These are phyloP conservation scores for Podospora australis DNA, from an alignment of 495 filamentous ascomycete genomes.

Conservation along the genomic window DNA sequence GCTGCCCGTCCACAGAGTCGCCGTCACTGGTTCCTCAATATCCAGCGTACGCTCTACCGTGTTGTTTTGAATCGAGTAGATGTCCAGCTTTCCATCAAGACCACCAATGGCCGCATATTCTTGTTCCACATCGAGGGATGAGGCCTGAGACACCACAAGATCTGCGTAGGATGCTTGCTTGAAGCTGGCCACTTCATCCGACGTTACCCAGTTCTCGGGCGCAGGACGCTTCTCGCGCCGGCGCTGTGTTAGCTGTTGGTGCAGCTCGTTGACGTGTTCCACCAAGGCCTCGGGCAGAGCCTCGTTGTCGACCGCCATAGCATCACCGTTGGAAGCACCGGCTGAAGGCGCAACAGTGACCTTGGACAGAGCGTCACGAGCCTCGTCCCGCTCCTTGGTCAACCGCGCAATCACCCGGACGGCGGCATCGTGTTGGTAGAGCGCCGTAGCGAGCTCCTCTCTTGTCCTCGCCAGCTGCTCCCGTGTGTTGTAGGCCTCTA, in stretches of 20 bases:
- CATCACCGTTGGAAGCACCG: conserved; percentile 57
- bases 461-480: conserved; percentile 83
- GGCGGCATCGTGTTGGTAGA: conserved; percentile 96
- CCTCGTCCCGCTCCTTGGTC: conserved; percentile 85
- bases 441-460: conserved; percentile 85
- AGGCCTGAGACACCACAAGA: conserved; percentile 55
- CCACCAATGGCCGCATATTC: conserved; percentile 76
- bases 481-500: conserved; percentile 83
- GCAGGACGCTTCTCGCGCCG: conserved; percentile 75
- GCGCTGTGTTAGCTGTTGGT: conserved; percentile 71
- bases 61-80: conserved; percentile 72
- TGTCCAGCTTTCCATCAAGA: conserved; percentile 63
- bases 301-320: conserved; percentile 82
- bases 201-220: conserved; percentile 76
- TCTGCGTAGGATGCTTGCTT: conserved; percentile 55
- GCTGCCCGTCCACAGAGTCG: conserved; percentile 68
- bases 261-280: conserved; percentile 68
- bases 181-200: conserved; percentile 65
- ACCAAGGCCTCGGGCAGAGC: conserved; percentile 65
- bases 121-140: conserved; percentile 61
- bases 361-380: conserved; percentile 83
- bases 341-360: conserved; percentile 60
- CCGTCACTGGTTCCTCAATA: conserved; percentile 64
- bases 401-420: conserved; percentile 86
- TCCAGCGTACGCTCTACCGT: conserved; percentile 61